phyloP scores from a whole-genome alignment of 345 rosid species.

The Pistacia integerrima region DNA sequence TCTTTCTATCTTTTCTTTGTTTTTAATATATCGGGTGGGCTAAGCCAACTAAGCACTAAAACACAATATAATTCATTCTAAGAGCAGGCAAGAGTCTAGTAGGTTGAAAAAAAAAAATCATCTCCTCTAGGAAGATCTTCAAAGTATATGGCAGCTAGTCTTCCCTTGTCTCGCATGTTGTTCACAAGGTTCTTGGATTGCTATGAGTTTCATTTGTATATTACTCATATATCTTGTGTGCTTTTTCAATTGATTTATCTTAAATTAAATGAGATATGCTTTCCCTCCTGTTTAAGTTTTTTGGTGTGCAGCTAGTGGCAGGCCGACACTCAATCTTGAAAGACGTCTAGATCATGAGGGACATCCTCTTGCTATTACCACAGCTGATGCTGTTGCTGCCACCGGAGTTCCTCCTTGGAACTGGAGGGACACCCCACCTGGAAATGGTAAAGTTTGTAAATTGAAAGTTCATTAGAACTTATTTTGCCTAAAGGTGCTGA shows the following conservation, averaged over 20 bases:
- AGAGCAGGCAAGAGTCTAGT: neutral
- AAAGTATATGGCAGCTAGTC: neutral
- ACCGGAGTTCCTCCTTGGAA: slow-evolving; percentile 97
- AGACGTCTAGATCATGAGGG: slow-evolving; percentile 96
- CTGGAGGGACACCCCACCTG: slow-evolving; percentile 96
- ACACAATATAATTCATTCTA: neutral
- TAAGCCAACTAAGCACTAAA: neutral
- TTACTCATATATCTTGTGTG: slow-evolving; percentile 3
- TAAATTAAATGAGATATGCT: slow-evolving; percentile 17
- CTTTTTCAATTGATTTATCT: slow-evolving; percentile 17
- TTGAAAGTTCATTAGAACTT: slow-evolving; percentile 14
- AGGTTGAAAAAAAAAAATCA: neutral
- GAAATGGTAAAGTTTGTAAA: slow-evolving; percentile 57
- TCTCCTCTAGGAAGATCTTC: neutral
- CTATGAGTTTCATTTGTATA: neutral
- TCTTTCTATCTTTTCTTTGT: too few species aligned
- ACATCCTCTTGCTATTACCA: slow-evolving; percentile 85
- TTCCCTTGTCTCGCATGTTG: neutral
- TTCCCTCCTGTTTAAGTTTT: slow-evolving; percentile 27
- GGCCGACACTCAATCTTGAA: slow-evolving; percentile 90
- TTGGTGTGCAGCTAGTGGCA: slow-evolving; percentile 64
- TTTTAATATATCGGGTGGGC: too few species aligned
- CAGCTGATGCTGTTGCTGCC: slow-evolving; percentile 83
- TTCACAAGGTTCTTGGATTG: slow-evolving; percentile 6
- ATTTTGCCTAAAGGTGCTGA: neutral